Evolutionary conservation across 306 rosid genomes (phyloP).

Genomic region (Mucuna pruriens): DNA sequence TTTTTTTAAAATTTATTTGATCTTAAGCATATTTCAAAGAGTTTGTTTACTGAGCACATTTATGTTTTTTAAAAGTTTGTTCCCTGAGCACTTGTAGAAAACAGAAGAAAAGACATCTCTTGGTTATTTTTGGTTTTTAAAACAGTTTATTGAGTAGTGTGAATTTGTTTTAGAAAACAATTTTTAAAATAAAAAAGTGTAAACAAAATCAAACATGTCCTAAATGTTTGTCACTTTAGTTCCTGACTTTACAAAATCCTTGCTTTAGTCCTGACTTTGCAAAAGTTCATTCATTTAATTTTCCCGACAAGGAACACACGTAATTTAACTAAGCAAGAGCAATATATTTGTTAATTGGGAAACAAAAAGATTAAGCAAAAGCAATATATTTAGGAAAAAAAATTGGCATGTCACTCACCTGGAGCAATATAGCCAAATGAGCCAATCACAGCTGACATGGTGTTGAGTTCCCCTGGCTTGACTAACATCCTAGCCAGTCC

Average conservation of each 20-base stretch:
- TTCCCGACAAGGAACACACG: neutral
- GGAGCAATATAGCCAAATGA: slow-evolving; percentile 52
- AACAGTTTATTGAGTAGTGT: no score
- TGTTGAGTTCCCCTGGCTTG: slow-evolving; percentile 42
- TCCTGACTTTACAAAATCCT: neutral
- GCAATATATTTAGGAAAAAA: slow-evolving; percentile 17
- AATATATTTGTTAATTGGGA: slow-evolving; percentile 10
- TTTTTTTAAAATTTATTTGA: no score
- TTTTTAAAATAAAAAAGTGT: no score
- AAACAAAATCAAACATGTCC: no score
- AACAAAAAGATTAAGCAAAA: slow-evolving; percentile 17
- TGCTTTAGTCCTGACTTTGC: neutral
- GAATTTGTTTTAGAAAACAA: no score
- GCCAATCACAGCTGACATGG: slow-evolving; percentile 46
- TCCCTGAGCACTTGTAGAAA: no score
- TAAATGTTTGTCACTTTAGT: neutral
- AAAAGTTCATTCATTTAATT: neutral
- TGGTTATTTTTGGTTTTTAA: no score
- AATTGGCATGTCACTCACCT: slow-evolving; percentile 33
- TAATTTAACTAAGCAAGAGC: neutral
- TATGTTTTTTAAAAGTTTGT: no score
- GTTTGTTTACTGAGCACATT: no score
- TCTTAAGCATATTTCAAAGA: no score
- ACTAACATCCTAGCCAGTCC: slow-evolving; percentile 41
- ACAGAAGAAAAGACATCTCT: no score